Percentiles rank a stretch among this genome's conserved stretches.
Conservation (phyloP, 306 rosid species). For the Rubus idaeus region DNA sequence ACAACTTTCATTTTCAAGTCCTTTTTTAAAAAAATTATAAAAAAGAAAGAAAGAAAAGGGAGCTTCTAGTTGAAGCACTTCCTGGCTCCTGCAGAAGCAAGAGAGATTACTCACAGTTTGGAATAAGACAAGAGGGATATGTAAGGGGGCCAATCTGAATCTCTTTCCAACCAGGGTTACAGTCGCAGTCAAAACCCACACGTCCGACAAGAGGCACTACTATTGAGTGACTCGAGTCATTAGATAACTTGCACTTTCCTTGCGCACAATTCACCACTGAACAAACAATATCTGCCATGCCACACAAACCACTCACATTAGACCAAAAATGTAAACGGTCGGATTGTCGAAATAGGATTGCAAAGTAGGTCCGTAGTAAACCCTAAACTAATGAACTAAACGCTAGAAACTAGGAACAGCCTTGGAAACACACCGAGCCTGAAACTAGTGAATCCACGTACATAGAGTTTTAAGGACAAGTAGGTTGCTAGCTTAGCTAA, state of each 20-base stretch:
- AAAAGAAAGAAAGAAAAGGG: background rate
- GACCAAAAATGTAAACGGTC: no score
- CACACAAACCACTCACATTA: background rate
- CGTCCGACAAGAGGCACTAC: background rate
- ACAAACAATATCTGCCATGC: slow-evolving; percentile 21
- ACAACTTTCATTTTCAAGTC: background rate
- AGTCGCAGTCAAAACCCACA: slow-evolving; percentile 41
- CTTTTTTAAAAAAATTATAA: background rate
- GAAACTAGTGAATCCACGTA: background rate
- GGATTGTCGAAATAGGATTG: no score
- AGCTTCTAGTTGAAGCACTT: background rate
- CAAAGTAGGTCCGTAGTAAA: no score
- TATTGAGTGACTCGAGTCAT: slow-evolving; percentile 16
- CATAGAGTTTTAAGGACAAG: background rate
- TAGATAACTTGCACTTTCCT: slow-evolving; percentile 42
- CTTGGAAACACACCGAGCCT: background rate
- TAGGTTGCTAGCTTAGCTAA: background rate
- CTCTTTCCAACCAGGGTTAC: slow-evolving; percentile 32
- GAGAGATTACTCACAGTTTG: slow-evolving; percentile 30
- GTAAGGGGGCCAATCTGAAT: slow-evolving; percentile 25
- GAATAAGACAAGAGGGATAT: slow-evolving; percentile 35
- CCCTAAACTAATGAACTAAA: background rate
- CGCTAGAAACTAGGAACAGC: background rate
- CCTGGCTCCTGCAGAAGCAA: background rate
- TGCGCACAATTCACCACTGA: slow-evolving; percentile 31